Evolutionary conservation across 257 asterid species (phyloP), one percentile per base, ranked within the genome.

Genomic region (Coffea canephora): DNA sequence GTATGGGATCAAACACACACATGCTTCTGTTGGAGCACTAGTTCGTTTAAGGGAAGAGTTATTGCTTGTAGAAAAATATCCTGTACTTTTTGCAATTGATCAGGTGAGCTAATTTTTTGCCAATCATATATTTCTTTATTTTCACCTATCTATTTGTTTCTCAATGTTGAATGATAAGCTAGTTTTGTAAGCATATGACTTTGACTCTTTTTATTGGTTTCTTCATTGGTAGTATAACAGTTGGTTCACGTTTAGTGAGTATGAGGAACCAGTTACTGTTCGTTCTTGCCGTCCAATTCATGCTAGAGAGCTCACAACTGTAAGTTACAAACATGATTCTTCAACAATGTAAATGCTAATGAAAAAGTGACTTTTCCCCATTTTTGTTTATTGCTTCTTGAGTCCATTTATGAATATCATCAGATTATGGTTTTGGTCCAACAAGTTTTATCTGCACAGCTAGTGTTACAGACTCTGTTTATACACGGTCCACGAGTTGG

Each of bases 231-330:
- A 96, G 98, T 96, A 94, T 83, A 96, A 96, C 86, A 96, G 86
- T 78, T 94, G 99, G 99, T 96, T 96, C 86, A 96, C 99, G n/a
- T 92, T 96, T 88, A 87, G 91, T 13, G 91, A 91, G 54, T 94
- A 83, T 65, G 97, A 83, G 87, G 99, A 96, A 88, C 91, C 97
- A 16, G 93, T 88, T 57, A 96, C 97, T 25, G 94, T 89, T 77
- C 96, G 96, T 59, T 94, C 99, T 75, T 86, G 87, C 88, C 87
- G 89, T 72, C 88, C 97, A 31, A 83, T 96, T 89, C 99, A 96
- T 88, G 97, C 97, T 76, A 92, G 85, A 84, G 96, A 96, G 76
- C 90, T 95, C 69, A 79, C 97, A 71, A 92, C 89, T 68, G 99
- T 94, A 88, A 91, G 96, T 80, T 75, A 61, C 69, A 61, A 70